These are phyloP conservation scores for Cladorrhinum samala DNA, from an alignment of 495 filamentous ascomycete species.

Conservation along the genomic window DNA sequence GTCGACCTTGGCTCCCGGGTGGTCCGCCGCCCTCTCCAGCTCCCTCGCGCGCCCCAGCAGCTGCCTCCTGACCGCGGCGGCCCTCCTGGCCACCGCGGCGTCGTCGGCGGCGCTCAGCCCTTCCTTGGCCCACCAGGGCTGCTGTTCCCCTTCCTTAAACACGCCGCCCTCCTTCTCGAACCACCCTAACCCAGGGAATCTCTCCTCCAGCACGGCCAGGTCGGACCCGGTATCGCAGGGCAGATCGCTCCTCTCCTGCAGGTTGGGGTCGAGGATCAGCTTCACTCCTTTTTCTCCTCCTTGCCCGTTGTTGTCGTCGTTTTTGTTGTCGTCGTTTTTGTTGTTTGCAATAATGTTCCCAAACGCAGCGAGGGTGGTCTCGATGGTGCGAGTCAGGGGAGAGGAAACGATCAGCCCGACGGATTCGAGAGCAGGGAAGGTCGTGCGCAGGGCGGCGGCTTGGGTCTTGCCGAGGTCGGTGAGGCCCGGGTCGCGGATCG, in stretches of 20 bases:
- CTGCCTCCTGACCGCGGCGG: constrained; percentile 9
- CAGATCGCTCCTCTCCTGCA: constrained; percentile 33
- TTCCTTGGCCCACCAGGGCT: constrained; percentile 17
- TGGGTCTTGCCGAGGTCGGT: constrained; percentile 18
- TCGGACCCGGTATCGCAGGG: constrained; percentile 35
- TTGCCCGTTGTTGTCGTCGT: not conserved
- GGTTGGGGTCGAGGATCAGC: constrained; percentile 20
- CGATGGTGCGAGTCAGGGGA: constrained; percentile 21
- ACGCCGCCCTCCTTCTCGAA: not conserved
- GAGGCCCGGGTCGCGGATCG: constrained; percentile 21
- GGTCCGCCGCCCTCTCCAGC: constrained; percentile 2
- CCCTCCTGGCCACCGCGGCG: constrained; percentile 10
- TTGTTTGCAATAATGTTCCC: not conserved
- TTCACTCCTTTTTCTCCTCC: no score
- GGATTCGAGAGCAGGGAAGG: constrained; percentile 10
- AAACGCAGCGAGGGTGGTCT: constrained; percentile 19
- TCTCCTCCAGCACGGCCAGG: constrained; percentile 10
- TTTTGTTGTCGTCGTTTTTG: no score
- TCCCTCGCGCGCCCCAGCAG: constrained; percentile 1
- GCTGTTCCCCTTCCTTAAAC: not conserved
- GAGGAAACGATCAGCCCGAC: constrained; percentile 19
- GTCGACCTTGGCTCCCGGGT: constrained; percentile 9
- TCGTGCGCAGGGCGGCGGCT: constrained; percentile 7
- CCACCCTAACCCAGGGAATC: constrained; percentile 4
- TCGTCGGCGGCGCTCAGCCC: constrained; percentile 17